phyloP scores from a whole-genome alignment of 75 land plant genomes.

The Gnetum montanum region DNA sequence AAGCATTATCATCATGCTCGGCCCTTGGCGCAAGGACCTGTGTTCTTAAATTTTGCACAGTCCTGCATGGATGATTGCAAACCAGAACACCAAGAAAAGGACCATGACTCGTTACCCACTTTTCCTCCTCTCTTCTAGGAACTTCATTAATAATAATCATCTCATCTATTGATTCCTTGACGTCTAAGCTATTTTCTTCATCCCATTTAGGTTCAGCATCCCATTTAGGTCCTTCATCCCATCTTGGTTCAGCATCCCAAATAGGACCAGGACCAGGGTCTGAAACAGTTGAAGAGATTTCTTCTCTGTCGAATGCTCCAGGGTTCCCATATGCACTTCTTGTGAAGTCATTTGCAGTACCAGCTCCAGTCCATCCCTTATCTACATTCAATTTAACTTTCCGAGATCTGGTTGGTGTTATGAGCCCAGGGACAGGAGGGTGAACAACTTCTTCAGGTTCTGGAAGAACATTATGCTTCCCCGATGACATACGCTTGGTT shows the following conservation, averaged over 20 bases:
- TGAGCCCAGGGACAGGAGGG: constrained; percentile 30
- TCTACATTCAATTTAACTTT: constrained; percentile 63
- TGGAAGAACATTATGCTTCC: constrained; percentile 28
- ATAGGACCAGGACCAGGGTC: constrained; percentile 63
- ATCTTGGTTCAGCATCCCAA: constrained; percentile 62
- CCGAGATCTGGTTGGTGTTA: constrained; percentile 73
- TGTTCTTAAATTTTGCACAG: constrained; percentile 71
- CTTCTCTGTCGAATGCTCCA: constrained; percentile 38
- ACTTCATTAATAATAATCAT: constrained; percentile 8
- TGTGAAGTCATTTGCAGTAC: constrained; percentile 24
- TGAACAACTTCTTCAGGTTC: constrained; percentile 81
- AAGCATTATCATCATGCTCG: constrained; percentile 67
- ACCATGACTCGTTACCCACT: constrained; percentile 73
- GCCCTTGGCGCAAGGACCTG: constrained; percentile 87
- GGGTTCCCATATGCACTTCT: constrained; percentile 52
- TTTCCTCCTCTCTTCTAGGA: constrained; percentile 34
- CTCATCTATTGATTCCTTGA: constrained; percentile 50
- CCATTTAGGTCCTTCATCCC: constrained; percentile 54
- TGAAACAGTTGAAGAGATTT: constrained; percentile 69
- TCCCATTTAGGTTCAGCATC: constrained; percentile 40
- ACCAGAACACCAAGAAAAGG: constrained; percentile 62
- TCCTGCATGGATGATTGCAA: constrained; percentile 91
- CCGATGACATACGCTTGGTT: constrained; percentile 54
- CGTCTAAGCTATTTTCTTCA: constrained; percentile 39
- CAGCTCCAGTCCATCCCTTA: constrained; percentile 67